phyloP scores from a whole-genome alignment of 2,329 filamentous ascomycete species.

The Cordyceps cicadae region DNA sequence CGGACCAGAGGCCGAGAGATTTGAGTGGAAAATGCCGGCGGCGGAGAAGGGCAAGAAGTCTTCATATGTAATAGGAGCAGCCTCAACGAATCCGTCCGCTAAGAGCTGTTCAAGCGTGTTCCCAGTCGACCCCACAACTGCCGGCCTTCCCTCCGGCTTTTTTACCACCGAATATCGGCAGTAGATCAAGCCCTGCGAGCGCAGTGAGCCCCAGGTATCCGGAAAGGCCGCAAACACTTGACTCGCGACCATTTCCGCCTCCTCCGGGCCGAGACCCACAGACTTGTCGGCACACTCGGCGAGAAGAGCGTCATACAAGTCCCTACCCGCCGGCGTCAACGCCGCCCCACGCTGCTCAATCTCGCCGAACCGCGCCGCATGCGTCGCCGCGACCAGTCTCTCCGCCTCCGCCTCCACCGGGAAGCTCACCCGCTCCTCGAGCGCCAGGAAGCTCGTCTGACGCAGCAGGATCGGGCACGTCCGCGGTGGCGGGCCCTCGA shows the following conservation, averaged over 20 bases:
- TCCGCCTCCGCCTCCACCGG: neutral
- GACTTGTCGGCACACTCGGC: neutral
- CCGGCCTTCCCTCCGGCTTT: neutral
- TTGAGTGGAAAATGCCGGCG: conserved; percentile 43
- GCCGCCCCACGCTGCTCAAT: no score
- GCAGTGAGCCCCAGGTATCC: conserved; percentile 32
- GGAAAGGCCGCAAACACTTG: conserved; percentile 30
- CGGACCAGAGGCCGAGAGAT: conserved; percentile 19
- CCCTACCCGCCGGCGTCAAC: conserved; percentile 34
- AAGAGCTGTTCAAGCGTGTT: conserved; percentile 24
- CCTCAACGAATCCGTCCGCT: conserved; percentile 23
- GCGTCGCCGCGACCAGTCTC: conserved; percentile 26
- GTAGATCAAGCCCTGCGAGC: conserved; percentile 29
- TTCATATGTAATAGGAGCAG: conserved; percentile 41
- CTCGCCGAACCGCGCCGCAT: no score
- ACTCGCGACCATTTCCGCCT: conserved; percentile 19
- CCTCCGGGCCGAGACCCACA: neutral
- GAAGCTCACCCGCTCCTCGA: conserved; percentile 40
- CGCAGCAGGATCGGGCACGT: conserved; percentile 38
- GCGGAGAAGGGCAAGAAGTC: conserved; percentile 47
- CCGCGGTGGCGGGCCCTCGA: conserved; percentile 42
- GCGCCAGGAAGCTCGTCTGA: conserved; percentile 45
- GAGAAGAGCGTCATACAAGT: conserved; percentile 38
- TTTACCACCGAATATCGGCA: conserved; percentile 23
- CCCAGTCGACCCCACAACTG: neutral